Evolutionary conservation across 352 stramenopile species (phyloP).

Genomic region (Phytopythium vexans): DNA sequence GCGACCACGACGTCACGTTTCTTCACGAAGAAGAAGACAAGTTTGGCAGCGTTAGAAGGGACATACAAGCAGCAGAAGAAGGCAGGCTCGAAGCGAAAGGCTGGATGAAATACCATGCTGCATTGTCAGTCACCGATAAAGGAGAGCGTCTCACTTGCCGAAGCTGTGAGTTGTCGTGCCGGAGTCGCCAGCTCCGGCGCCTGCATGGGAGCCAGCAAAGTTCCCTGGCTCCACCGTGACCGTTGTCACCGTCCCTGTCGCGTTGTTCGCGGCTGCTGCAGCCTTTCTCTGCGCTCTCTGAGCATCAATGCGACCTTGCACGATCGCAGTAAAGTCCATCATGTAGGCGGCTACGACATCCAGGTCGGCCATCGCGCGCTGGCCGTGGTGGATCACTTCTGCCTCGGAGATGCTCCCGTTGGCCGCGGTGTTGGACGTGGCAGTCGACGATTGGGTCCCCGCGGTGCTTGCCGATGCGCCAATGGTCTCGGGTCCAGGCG

Average conservation of each 20-base stretch:
- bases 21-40: slow-evolving; percentile 7
- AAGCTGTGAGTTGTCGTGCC: slow-evolving; percentile 5
- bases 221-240: neutral
- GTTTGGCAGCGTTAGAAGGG: slow-evolving; percentile 1
- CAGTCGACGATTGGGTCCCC: slow-evolving; percentile 7
- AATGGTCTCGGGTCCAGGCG: slow-evolving; percentile 6
- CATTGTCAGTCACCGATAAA: neutral
- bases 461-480: slow-evolving; percentile 2
- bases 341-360: slow-evolving; percentile 94
- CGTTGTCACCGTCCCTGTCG: slow-evolving; percentile 1
- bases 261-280: slow-evolving; percentile 13
- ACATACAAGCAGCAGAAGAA: neutral
- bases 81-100: slow-evolving; percentile 1
- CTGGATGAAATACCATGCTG: neutral
- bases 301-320: slow-evolving; percentile 64
- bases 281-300: slow-evolving; percentile 76
- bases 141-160: neutral
- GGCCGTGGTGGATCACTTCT: slow-evolving; percentile 83
- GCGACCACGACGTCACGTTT: slow-evolving; percentile 1
- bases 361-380: slow-evolving; percentile 85
- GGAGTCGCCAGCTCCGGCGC: slow-evolving; percentile 2
- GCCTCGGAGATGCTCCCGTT: slow-evolving; percentile 63
- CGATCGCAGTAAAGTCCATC: slow-evolving; percentile 88
- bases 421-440: slow-evolving; percentile 11
- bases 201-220: neutral